Evolutionary conservation across 352 stramenopile genomes (phyloP).

Genomic region (Pythium angustatum): DNA sequence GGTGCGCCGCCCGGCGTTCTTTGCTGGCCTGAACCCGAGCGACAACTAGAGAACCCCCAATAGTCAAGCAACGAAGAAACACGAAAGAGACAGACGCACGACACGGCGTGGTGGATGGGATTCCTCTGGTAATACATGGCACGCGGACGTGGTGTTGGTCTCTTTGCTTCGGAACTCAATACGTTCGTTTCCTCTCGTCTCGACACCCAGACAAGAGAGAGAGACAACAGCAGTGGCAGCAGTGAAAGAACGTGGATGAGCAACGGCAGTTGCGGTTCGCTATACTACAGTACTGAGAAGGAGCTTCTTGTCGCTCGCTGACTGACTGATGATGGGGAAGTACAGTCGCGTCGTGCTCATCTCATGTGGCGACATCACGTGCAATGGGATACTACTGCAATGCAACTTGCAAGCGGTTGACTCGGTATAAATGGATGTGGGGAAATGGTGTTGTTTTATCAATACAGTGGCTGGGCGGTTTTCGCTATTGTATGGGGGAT

Average conservation of each 20-base stretch:
- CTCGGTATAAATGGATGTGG: too few relatives aligned
- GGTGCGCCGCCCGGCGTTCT: conserved; percentile 76
- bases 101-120: too few relatives aligned
- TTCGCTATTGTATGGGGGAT: conserved; percentile 10
- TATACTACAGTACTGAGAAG: conserved; percentile 24
- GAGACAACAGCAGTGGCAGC: neutral
- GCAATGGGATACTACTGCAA: too few relatives aligned
- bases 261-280: conserved; percentile 25
- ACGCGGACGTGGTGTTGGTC: too few relatives aligned
- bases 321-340: too few relatives aligned
- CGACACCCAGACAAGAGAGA: neutral
- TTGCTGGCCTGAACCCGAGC: conserved; percentile 58
- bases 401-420: too few relatives aligned
- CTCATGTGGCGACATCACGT: neutral
- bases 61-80: conserved; percentile 20
- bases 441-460: too few relatives aligned
- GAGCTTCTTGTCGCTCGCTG: neutral
- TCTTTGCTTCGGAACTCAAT: neutral
- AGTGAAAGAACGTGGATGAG: neutral
- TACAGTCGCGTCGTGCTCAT: too few relatives aligned
- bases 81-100: neutral
- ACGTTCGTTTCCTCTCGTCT: too few relatives aligned
- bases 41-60: conserved; percentile 27
- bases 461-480: too few relatives aligned
- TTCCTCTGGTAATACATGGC: too few relatives aligned